Percentiles rank a stretch among this genome's conserved stretches.
Conservation (phyloP, 352 stramenopile species). For the Pythium dissotocum region DNA sequence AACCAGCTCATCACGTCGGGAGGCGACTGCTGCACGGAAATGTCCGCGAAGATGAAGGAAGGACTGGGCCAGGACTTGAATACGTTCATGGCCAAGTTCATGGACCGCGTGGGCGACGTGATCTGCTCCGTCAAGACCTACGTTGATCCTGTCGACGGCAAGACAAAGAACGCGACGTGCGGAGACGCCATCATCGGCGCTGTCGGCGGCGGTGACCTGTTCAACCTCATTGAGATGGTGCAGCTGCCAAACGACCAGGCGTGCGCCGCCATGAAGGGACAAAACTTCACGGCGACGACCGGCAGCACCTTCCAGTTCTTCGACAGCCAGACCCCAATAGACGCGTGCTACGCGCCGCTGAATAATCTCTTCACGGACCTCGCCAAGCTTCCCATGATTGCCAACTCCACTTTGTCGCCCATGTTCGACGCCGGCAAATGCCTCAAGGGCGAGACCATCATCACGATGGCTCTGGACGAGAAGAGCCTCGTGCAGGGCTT, state of each 20-base stretch:
- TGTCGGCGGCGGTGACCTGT: constrained; percentile 23
- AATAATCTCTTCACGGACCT: constrained; percentile 39
- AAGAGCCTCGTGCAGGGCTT: constrained; percentile 20
- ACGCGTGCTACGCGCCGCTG: constrained; percentile 40
- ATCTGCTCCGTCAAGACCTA: constrained; percentile 34
- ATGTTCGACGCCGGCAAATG: constrained; percentile 29
- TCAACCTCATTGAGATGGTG: constrained; percentile 31
- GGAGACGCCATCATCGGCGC: constrained; percentile 22
- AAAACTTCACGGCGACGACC: constrained; percentile 32
- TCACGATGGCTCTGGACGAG: constrained; percentile 19
- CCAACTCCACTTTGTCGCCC: constrained; percentile 14
- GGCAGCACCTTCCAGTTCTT: constrained; percentile 34
- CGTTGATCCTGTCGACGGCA: constrained; percentile 11
- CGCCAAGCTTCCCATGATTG: constrained; percentile 32
- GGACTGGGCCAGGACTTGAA: constrained; percentile 31
- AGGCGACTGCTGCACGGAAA: constrained; percentile 36
- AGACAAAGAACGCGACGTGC: constrained; percentile 31
- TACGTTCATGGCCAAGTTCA: constrained; percentile 22
- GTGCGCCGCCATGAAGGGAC: constrained; percentile 38
- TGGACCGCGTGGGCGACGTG: constrained; percentile 31
- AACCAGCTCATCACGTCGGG: constrained; percentile 30
- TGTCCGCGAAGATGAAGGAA: constrained; percentile 30
- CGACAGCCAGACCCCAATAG: constrained; percentile 25
- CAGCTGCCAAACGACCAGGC: constrained; percentile 37
- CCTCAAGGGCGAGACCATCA: constrained; percentile 23